Evolutionary conservation across 345 rosid genomes (phyloP).

Genomic region (Erodium maritimum): DNA sequence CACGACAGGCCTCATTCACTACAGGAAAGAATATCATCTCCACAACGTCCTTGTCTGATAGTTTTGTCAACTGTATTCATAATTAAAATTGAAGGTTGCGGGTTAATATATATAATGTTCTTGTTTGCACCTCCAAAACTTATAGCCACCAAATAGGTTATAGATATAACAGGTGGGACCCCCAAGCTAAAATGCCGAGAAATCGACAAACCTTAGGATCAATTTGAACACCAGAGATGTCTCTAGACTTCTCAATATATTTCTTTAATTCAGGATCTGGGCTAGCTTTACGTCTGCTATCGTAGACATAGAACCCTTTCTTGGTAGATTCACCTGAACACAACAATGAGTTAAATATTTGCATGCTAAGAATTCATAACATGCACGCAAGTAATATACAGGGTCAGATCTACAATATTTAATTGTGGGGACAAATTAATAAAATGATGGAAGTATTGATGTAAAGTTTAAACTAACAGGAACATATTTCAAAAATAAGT

Average conservation of each 20-base stretch:
- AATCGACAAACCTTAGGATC: slow-evolving; percentile 60
- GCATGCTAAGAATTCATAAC: not conserved
- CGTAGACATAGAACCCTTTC: slow-evolving; percentile 79
- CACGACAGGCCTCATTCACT: slow-evolving; percentile 90
- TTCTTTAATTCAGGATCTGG: slow-evolving; percentile 81
- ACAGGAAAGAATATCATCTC: slow-evolving; percentile 95
- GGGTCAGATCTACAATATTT: no score
- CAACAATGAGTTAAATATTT: not conserved
- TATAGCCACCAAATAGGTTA: not conserved
- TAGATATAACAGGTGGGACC: not conserved
- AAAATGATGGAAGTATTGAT: no score
- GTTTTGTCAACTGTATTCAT: slow-evolving; percentile 41
- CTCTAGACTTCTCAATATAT: slow-evolving; percentile 72
- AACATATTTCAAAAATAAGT: no score
- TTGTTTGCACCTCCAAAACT: not conserved
- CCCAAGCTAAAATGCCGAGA: slow-evolving; percentile 3
- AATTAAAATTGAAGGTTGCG: slow-evolving; percentile 1
- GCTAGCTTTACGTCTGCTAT: slow-evolving; percentile 65
- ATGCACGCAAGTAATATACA: not conserved
- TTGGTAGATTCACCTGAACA: slow-evolving; percentile 63
- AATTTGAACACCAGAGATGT: slow-evolving; percentile 49
- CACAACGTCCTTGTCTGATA: slow-evolving; percentile 70
- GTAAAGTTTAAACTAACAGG: not conserved
- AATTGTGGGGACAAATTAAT: no score
- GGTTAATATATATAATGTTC: not conserved